phyloP scores from a whole-genome alignment of 2,329 filamentous ascomycete species.

The Domatiomyces globalis region DNA sequence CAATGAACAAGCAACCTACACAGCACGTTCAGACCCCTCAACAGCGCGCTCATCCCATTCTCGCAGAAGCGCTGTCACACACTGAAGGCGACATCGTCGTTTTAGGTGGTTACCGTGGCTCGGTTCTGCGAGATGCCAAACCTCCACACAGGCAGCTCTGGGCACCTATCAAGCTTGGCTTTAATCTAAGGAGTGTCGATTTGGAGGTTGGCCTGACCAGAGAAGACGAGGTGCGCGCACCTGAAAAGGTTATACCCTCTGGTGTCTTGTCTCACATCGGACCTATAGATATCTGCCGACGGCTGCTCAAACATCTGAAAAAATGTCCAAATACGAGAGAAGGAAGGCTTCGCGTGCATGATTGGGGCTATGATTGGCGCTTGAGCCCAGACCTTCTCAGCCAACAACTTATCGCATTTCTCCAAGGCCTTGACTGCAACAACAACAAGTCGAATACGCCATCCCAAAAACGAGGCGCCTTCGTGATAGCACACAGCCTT shows the following conservation, averaged over 20 bases:
- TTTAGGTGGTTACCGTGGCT: constrained; percentile 81
- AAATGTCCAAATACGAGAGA: constrained; percentile 58
- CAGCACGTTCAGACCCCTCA: constrained; percentile 14
- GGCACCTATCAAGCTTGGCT: constrained; percentile 83
- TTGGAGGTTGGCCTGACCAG: constrained; percentile 70
- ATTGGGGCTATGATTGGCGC: constrained; percentile 93
- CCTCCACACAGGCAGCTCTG: constrained; percentile 76
- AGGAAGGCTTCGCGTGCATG: constrained; percentile 64
- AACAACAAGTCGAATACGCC: constrained; percentile 45
- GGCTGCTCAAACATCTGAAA: constrained; percentile 63
- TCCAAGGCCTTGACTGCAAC: constrained; percentile 65
- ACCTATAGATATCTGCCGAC: constrained; percentile 74
- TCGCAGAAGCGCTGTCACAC: constrained; percentile 48
- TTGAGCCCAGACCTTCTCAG: constrained; percentile 68
- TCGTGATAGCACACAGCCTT: constrained; percentile 71
- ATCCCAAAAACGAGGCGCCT: constrained; percentile 49
- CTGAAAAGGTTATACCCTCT: constrained; percentile 66
- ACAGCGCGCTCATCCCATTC: constrained; percentile 30
- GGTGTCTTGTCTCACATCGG: constrained; percentile 88
- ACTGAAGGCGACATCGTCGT: constrained; percentile 76
- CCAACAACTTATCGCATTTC: constrained; percentile 54
- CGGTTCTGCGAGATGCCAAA: constrained; percentile 70
- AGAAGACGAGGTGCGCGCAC: constrained; percentile 72
- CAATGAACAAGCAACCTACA: constrained; percentile 5
- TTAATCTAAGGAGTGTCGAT: constrained; percentile 84